Base-by-base conservation (phyloP, 2,329 filamentous ascomycete species). In the Balansia obtecta region DNA sequence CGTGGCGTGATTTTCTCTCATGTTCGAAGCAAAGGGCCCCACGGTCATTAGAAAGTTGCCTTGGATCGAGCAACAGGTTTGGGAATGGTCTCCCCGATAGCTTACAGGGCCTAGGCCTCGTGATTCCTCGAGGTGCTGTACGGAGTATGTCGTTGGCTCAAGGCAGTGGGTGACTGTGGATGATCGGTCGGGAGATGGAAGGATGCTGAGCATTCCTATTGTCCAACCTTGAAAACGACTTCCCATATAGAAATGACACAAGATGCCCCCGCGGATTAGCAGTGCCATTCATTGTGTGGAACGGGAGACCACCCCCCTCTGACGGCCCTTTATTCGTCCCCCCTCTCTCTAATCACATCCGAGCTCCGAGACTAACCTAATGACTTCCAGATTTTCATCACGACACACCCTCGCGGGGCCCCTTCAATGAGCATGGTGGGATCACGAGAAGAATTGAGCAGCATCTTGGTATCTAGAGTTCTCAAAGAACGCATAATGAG, bases 361-460 rank as follows among this genome's bases (percentile, higher is more conserved):
- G 34, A 10, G 34, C 34, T 15, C 34, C 10, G 15, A 1, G 34
- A 15, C 34, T 27, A 37, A 37, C 34, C 34, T 12, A 46, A 52
- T 48, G 44, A 38, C 51, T 50, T 51, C 48, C 49, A 52, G 49
- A 34, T 49, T 44, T 49, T 48, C 51, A 50, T 54, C 46, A 34
- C 45, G n/a, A 34, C 49, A 51, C 53, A 37, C 43, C 49, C 49
- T 45, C 43, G 22, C n/a, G 2, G 40, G 34, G 34, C 34, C 3
- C 3, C 15, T 37, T 4, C 34, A 2, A 12, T 22, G 18, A 16
- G 40, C n/a, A 12, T 16, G n/a, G 9, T 18, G 12, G 18, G 43
- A 34, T 34, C 33, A 34, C 33, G 9, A 34, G 33, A 3, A 34
- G 33, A 10, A 13, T 34, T 34, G 20, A 34, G 33, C 33, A 34